These are phyloP conservation scores for Trichoderma endophyticum DNA, from an alignment of 2,329 filamentous ascomycete genomes.

Conservation along the genomic window DNA sequence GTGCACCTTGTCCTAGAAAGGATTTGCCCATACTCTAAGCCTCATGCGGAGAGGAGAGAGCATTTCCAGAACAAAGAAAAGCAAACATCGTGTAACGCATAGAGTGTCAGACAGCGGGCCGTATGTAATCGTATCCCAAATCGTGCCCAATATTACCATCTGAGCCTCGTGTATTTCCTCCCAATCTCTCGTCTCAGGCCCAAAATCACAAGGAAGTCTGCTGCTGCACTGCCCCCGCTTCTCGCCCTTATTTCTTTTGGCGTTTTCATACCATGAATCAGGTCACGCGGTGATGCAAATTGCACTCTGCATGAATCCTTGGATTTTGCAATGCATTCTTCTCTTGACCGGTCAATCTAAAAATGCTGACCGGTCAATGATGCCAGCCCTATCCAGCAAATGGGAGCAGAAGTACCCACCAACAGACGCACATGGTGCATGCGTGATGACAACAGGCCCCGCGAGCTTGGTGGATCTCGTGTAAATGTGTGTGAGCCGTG, in stretches of 20 bases:
- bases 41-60: neutral
- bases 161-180: neutral
- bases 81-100: neutral
- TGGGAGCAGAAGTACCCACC: neutral
- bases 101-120: neutral
- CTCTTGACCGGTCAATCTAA: slow-evolving; percentile 14
- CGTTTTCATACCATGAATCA: neutral
- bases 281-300: slow-evolving; percentile 6
- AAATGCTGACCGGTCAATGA: slow-evolving; percentile 10
- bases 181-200: neutral
- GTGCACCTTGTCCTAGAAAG: neutral
- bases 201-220: neutral
- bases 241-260: neutral
- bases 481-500: neutral
- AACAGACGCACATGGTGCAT: neutral
- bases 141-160: neutral
- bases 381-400: slow-evolving; percentile 12
- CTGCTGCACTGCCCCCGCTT: neutral
- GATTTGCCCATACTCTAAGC: neutral
- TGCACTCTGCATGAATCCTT: neutral
- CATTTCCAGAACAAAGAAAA: neutral
- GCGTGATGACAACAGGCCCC: slow-evolving; percentile 3
- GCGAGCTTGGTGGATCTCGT: neutral
- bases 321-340: neutral
- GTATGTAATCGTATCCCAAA: neutral